Conservation (phyloP, 2,329 filamentous ascomycete genomes). For the Monilinia fructigena region DNA sequence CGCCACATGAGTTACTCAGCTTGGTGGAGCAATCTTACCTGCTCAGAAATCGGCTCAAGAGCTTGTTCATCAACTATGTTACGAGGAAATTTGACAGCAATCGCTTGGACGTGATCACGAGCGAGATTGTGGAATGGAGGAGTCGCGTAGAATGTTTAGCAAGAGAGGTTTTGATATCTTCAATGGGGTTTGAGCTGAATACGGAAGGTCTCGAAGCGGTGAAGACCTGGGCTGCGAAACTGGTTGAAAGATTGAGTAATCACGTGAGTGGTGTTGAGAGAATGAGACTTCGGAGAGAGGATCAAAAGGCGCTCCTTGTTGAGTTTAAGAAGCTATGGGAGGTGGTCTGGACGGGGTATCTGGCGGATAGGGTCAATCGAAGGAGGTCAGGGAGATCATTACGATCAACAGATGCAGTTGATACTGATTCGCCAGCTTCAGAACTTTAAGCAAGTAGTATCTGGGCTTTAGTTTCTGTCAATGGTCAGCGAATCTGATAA, state of each 20-base stretch:
- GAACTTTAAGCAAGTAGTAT: conserved; percentile 2
- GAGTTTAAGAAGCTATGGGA: conserved; percentile 33
- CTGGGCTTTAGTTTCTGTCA: conserved; percentile 5
- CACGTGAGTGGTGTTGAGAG: conserved; percentile 25
- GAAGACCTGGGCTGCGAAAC: conserved; percentile 25
- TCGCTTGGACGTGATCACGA: conserved; percentile 21
- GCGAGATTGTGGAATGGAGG: conserved; percentile 27
- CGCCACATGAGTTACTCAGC: conserved; percentile 32
- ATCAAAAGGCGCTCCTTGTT: conserved; percentile 25
- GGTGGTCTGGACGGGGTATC: conserved; percentile 25
- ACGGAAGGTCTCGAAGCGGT: conserved; percentile 22
- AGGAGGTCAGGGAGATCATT: conserved; percentile 14
- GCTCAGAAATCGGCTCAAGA: conserved; percentile 32
- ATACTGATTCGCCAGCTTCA: neutral
- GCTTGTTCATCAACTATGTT: conserved; percentile 32
- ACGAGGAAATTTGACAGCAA: conserved; percentile 24
- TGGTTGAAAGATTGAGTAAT: conserved; percentile 26
- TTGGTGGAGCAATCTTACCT: conserved; percentile 33
- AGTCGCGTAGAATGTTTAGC: conserved; percentile 26
- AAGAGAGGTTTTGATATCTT: conserved; percentile 24
- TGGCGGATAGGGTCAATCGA: conserved; percentile 19
- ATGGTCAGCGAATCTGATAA: neutral
- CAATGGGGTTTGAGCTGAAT: conserved; percentile 18
- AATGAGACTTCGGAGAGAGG: conserved; percentile 25
- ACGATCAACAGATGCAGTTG: conserved; percentile 8